phyloP scores from a whole-genome alignment of 83 land plant species.

The Diphasiastrum complanatum region DNA sequence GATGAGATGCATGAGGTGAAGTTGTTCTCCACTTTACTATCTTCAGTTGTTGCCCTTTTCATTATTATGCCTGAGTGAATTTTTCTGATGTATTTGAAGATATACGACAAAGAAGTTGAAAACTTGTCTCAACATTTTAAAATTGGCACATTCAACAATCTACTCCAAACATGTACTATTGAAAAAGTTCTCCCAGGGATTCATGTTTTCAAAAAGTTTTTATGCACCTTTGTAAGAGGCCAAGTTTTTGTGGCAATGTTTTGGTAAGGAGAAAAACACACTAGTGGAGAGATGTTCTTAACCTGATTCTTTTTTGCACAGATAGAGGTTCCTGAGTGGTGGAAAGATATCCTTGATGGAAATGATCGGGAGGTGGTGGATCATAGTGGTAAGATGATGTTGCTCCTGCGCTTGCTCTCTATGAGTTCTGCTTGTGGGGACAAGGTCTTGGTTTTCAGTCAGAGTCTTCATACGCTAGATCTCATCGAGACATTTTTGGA shows the following conservation, averaged over 20 bases:
- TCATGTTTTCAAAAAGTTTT: too few species aligned
- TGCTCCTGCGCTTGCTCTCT: slow-evolving; percentile 65
- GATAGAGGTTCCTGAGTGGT: slow-evolving; percentile 47
- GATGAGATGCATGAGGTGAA: too few species aligned
- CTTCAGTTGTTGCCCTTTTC: too few species aligned
- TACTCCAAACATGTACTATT: too few species aligned
- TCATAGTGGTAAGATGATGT: slow-evolving; percentile 89
- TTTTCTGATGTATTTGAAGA: slow-evolving; percentile 27
- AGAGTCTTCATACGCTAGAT: slow-evolving; percentile 81
- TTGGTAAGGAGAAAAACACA: too few species aligned
- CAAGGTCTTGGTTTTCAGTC: slow-evolving; percentile 87
- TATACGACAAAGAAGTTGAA: slow-evolving; percentile 18
- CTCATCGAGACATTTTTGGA: slow-evolving; percentile 76
- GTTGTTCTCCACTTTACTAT: too few species aligned
- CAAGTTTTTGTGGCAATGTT: too few species aligned
- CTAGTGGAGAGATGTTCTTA: not conserved
- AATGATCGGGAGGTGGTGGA: slow-evolving; percentile 47
- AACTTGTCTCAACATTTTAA: not conserved
- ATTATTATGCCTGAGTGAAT: too few species aligned
- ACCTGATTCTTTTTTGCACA: slow-evolving; percentile 1
- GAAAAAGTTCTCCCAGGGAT: too few species aligned
- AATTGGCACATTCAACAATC: not conserved
- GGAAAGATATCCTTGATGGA: slow-evolving; percentile 63
- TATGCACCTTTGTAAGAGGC: too few species aligned
- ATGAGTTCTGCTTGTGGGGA: slow-evolving; percentile 78